Base-by-base conservation (phyloP, 163 green algal genomes). In the Smithsoniella earleae region DNA sequence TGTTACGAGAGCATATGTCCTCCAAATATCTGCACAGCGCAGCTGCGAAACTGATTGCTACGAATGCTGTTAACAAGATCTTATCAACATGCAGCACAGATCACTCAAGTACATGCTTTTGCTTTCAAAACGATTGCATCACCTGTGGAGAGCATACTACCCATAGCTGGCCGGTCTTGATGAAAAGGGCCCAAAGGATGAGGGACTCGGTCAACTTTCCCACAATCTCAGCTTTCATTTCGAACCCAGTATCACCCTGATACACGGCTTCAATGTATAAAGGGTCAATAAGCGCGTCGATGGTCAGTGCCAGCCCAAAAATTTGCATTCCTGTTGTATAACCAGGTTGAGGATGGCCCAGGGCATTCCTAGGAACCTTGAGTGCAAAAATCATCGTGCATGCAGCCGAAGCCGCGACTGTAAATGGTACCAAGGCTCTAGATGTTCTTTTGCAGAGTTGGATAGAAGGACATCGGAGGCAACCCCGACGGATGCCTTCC, bases 201-300 rank as follows among this genome's bases (percentile, higher is more conserved):
- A 69, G 22, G n/a, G 58, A 30, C 25, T 69, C 58, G 6, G 16
- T n/a, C 18, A 34, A 25, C 27, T 36, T 69, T 43, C 30, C 58
- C 0, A 31, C 1, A 22, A 69, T 33, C 20, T 69, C 58, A 38
- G 34, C 58, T 69, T 34, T 30, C 58, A 69, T 69, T 36, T 69
- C 58, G 58, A 38, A 69, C 6, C 58, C 27, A 0, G n/a, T 69
- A 5, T 69, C n/a, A 34, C 58, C 58, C 25, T 69, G 31, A 34
- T 69, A 69, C 18, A 69, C 58, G 6, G 27, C 58, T 38, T 6
- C 43, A 31, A 69, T 69, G 25, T 69, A 69, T 33, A 69, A n/a
- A 22, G 58, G 58, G 16, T 69, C 58, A 31, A 69, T 34, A 16
- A 69, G 43, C 6, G 58, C 58, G 43, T 69, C 58, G 5, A 38